Conservation (phyloP, 1,139 yeast genomes). For the Pichia sp. region DNA sequence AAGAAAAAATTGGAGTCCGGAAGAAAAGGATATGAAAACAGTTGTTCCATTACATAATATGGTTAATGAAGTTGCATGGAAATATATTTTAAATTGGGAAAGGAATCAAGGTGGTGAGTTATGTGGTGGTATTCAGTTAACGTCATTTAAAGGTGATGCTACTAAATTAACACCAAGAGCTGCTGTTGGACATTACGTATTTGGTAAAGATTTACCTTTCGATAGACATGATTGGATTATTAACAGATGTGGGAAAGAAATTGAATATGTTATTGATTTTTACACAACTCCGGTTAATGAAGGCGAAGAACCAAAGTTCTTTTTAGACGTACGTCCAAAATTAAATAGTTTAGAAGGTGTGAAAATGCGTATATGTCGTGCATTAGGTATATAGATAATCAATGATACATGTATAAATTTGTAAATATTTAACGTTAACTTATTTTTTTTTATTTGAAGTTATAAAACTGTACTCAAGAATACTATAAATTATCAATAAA, state of each 20-base stretch:
- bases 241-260: conserved; percentile 75
- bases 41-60: conserved; percentile 93
- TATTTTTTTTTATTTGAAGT: too few relatives aligned
- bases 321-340: conserved; percentile 88
- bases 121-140: conserved; percentile 82
- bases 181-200: conserved; percentile 55
- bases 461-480: conserved; percentile 9
- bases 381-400: conserved; percentile 53
- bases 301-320: conserved; percentile 59
- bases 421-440: too few relatives aligned
- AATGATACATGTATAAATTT: too few relatives aligned
- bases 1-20: conserved; percentile 83
- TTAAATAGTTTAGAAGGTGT: conserved; percentile 75
- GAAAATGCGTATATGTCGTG: conserved; percentile 55
- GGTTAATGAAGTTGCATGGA: conserved; percentile 93
- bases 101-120: conserved; percentile 48
- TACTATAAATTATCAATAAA: conserved; percentile 2
- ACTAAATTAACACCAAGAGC: conserved; percentile 86
- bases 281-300: conserved; percentile 39
- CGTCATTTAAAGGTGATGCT: conserved; percentile 86
- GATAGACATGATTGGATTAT: conserved; percentile 96
- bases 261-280: conserved; percentile 92
- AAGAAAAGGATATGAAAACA: conserved; percentile 75
- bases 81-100: conserved; percentile 81
- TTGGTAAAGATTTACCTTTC: conserved; percentile 72